Percentiles rank a stretch among this genome's conserved stretches.
Conservation (phyloP, 345 rosid species). For the Lumnitzera racemosa region DNA sequence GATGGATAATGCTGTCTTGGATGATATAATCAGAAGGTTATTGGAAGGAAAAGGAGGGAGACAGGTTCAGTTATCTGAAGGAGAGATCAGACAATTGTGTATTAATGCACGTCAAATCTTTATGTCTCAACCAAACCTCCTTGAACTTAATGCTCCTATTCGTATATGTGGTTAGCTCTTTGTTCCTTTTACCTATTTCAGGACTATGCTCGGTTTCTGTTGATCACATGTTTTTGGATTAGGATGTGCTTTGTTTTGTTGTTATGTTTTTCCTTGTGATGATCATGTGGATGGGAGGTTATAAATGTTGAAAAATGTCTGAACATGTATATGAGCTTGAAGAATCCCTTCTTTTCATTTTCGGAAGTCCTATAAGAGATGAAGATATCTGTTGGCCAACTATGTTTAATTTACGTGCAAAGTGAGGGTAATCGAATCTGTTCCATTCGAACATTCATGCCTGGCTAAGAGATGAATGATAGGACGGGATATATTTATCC, state of each 20-base stretch:
- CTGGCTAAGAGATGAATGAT: too few relatives aligned
- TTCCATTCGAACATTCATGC: neutral
- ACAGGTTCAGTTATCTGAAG: slow-evolving; percentile 94
- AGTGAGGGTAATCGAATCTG: too few relatives aligned
- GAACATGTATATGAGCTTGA: too few relatives aligned
- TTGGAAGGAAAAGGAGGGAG: slow-evolving; percentile 91
- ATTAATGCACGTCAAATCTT: slow-evolving; percentile 93
- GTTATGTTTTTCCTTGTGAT: neutral
- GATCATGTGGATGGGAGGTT: too few relatives aligned
- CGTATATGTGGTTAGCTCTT: slow-evolving; percentile 67
- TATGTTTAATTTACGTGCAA: too few relatives aligned
- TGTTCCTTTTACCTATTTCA: neutral
- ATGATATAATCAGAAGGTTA: slow-evolving; percentile 83
- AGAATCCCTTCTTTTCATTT: too few relatives aligned
- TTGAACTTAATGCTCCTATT: slow-evolving; percentile 76
- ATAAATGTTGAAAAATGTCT: too few relatives aligned
- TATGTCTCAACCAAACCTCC: slow-evolving; percentile 81
- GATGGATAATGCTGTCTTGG: slow-evolving; percentile 77
- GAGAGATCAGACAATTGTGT: slow-evolving; percentile 97
- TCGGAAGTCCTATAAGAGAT: too few relatives aligned
- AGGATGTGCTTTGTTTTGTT: neutral
- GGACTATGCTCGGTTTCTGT: neutral
- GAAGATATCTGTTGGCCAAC: too few relatives aligned
- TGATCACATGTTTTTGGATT: neutral
- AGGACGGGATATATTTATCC: too few relatives aligned